A percentile compares a stretch with the other conserved stretches of the same genome.
Evolutionary conservation across 352 stramenopile genomes (phyloP).

Genomic region (Phytophthora pseudosyringae): DNA sequence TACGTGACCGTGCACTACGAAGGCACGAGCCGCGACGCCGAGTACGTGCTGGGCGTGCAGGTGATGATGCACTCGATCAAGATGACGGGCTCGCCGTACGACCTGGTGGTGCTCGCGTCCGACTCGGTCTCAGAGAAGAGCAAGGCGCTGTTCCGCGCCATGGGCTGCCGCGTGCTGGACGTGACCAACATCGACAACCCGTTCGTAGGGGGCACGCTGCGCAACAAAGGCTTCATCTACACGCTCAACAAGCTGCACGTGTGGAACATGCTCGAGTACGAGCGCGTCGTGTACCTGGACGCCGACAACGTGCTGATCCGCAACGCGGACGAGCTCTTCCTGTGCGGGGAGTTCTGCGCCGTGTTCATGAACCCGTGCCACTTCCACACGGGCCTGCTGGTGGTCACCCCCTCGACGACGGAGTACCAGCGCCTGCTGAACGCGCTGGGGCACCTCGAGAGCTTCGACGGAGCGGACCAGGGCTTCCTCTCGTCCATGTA

Average conservation of each 20-base stretch:
- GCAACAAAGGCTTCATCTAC: slow-evolving; percentile 92
- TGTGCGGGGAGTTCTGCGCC: slow-evolving; percentile 87
- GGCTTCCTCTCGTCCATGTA: slow-evolving; percentile 91
- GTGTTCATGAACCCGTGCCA: slow-evolving; percentile 93
- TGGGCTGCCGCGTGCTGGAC: slow-evolving; percentile 85
- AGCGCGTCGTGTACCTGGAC: slow-evolving; percentile 91
- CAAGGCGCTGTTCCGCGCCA: slow-evolving; percentile 79
- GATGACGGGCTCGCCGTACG: slow-evolving; percentile 79
- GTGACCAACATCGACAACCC: slow-evolving; percentile 91
- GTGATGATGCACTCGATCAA: slow-evolving; percentile 90
- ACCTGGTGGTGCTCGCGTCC: slow-evolving; percentile 87
- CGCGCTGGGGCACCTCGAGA: slow-evolving; percentile 66
- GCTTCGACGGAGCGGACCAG: slow-evolving; percentile 85
- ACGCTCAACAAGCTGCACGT: slow-evolving; percentile 92
- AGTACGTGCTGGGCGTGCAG: slow-evolving; percentile 87
- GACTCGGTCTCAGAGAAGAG: slow-evolving; percentile 82
- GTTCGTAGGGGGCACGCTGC: slow-evolving; percentile 74
- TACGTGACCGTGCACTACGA: slow-evolving; percentile 91
- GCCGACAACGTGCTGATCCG: slow-evolving; percentile 91
- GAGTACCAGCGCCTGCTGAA: slow-evolving; percentile 80
- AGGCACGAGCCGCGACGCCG: slow-evolving; percentile 78
- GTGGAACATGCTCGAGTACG: slow-evolving; percentile 92
- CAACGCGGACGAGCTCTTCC: slow-evolving; percentile 90
- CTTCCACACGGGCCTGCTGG: slow-evolving; percentile 88
- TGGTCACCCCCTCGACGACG: slow-evolving; percentile 74